Percentiles rank a stretch among this genome's conserved stretches.
These are phyloP conservation scores for Skeletonema tropicum DNA, from an alignment of 108 stramenopile species.

Conservation along the genomic window DNA sequence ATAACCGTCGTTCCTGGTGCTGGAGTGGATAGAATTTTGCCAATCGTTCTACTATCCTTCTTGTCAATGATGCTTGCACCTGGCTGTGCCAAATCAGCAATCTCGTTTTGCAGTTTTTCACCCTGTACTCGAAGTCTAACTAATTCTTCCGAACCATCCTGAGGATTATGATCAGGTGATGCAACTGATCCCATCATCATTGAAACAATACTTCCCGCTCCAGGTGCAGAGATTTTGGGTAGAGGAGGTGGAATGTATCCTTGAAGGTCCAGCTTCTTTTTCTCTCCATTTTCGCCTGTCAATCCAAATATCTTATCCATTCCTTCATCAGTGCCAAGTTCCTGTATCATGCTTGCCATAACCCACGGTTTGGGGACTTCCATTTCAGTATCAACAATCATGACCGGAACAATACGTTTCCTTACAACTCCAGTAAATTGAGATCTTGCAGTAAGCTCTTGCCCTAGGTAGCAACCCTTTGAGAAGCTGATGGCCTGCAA, in stretches of 20 bases:
- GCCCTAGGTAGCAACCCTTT: constrained; percentile 99
- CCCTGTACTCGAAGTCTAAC: constrained; percentile 39
- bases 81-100: constrained; percentile 36
- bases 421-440: constrained; percentile 92
- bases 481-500: constrained; percentile 88
- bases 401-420: constrained; percentile 90
- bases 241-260: constrained; percentile 56
- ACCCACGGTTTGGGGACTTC: constrained; percentile 82
- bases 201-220: constrained; percentile 69
- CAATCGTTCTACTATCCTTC: constrained; percentile 82
- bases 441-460: constrained; percentile 96
- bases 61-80: constrained; percentile 78
- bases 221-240: constrained; percentile 72
- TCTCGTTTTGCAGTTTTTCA: constrained; percentile 48
- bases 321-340: constrained; percentile 41
- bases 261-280: constrained; percentile 23
- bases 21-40: constrained; percentile 74
- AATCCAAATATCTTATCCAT: constrained; percentile 42
- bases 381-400: constrained; percentile 71
- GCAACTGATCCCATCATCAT: constrained; percentile 69
- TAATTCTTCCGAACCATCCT: constrained; percentile 44
- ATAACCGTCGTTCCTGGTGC: constrained; percentile 79
- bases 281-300: constrained; percentile 20
- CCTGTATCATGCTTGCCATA: constrained; percentile 71
- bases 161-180: constrained; percentile 13